Evolutionary conservation across 2,329 filamentous ascomycete species (phyloP), one percentile per base, ranked within the genome.

Genomic region (Fusarium acutatum): DNA sequence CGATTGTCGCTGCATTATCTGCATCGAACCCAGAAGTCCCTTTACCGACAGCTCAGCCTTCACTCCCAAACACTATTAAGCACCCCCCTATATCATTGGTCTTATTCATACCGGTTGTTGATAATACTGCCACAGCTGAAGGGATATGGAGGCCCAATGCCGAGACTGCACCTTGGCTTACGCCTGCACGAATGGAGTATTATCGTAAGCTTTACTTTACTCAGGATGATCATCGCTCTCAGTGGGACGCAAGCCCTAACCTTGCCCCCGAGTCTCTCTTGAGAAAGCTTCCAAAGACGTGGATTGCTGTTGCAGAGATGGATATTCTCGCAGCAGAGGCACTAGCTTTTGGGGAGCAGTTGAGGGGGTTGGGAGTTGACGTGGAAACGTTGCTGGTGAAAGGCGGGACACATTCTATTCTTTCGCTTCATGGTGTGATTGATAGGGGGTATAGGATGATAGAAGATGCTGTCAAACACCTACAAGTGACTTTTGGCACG

Each of bases 181-280:
- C 79, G 3, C 76, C 80, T 9, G 53, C 68, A 7, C 76, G 81
- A 14, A 80, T 83, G 79, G 70, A 73, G n/a, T 82, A 80, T 79
- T 83, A 83, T 58, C 80, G 81, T n/a, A 65, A 75, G 32, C 77
- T 81, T 58, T 83, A 82, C 47, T 74, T 83, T 26, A 53, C 78
- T 3, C 69, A 69, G n/a, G 59, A 73, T 13, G 68, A 70, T 4
- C 69, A 80, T 20, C 76, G 72, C 37, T 58, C 52, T 14, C 69
- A 67, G 40, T 82, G 80, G 76, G 76, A 82, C 22, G 79, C 80
- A 7, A 81, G 80, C 22, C 81, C 81, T 9, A 80, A 80, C 37
- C 57, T 75, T n/a, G 77, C 80, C 6, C 72, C 80, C 1, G 56
- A 67, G 4, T n/a, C 57, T 6, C 37, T 81, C 7, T 46, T 82